Conservation (phyloP, 2,329 filamentous ascomycete genomes). For the Fusarium sp. region DNA sequence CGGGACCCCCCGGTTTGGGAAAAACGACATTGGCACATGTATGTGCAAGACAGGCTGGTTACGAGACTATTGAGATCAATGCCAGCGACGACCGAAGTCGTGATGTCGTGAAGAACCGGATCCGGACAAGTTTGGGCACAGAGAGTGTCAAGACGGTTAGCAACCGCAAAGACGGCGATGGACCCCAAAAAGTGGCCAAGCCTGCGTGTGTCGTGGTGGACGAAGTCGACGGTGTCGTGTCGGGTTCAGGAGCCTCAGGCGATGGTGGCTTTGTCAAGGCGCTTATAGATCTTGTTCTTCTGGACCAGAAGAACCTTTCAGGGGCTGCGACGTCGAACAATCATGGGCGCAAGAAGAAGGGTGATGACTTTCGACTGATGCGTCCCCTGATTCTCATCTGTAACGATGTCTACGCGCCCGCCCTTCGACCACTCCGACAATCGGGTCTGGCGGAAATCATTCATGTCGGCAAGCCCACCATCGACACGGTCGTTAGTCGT, state of each 20-base stretch:
- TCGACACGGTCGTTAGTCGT: conserved; percentile 86
- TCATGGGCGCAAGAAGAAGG: conserved; percentile 69
- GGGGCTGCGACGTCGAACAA: conserved; percentile 39
- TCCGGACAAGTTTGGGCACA: conserved; percentile 91
- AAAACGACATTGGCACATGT: conserved; percentile 98
- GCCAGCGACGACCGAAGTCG: conserved; percentile 94
- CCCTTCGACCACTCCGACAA: conserved; percentile 86
- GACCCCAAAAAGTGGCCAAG: conserved; percentile 76
- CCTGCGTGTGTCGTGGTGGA: conserved; percentile 96
- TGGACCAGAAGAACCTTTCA: conserved; percentile 82
- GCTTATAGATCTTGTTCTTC: conserved; percentile 86
- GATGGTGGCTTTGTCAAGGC: conserved; percentile 97
- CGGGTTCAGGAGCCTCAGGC: conserved; percentile 79
- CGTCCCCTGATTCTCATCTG: conserved; percentile 93
- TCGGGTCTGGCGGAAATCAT: conserved; percentile 89
- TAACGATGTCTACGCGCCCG: conserved; percentile 96
- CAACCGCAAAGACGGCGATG: conserved; percentile 67
- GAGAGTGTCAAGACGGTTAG: conserved; percentile 88
- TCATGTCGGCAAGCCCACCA: conserved; percentile 87
- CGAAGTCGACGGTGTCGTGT: conserved; percentile 94
- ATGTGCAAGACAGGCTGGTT: conserved; percentile 93
- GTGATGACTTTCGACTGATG: conserved; percentile 87
- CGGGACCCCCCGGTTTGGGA: conserved; percentile 91
- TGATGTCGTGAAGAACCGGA: conserved; percentile 90
- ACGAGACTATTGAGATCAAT: conserved; percentile 97